Conservation (phyloP, 2,329 filamentous ascomycete genomes). For the Pyrenophora graminea region DNA sequence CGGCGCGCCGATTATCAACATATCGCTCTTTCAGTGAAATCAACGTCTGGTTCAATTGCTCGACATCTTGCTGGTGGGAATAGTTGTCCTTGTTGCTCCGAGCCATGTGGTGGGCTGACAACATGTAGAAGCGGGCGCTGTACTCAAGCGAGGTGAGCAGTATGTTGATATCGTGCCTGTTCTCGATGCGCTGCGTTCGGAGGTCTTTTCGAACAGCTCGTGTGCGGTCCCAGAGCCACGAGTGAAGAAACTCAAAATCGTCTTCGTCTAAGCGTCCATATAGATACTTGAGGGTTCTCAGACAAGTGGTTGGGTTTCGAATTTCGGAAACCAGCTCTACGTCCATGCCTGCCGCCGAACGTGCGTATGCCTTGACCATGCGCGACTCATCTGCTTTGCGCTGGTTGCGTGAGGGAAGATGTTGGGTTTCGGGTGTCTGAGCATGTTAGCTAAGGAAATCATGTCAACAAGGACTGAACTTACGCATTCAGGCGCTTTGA, state of each 20-base stretch:
- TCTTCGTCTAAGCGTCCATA: slow-evolving; percentile 56
- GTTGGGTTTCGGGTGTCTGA: slow-evolving; percentile 39
- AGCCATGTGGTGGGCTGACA: slow-evolving; percentile 62
- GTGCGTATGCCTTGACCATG: slow-evolving; percentile 68
- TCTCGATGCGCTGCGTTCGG: slow-evolving; percentile 64
- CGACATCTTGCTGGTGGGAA: slow-evolving; percentile 62
- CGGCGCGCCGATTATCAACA: slow-evolving; percentile 46
- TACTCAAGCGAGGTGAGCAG: slow-evolving; percentile 65
- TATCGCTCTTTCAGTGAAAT: slow-evolving; percentile 62
- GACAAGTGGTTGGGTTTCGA: slow-evolving; percentile 57
- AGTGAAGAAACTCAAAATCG: slow-evolving; percentile 56
- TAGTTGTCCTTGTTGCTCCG: slow-evolving; percentile 50
- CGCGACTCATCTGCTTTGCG: slow-evolving; percentile 54
- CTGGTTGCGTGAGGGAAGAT: slow-evolving; percentile 31
- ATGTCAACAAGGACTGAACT: not conserved
- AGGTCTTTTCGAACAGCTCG: slow-evolving; percentile 68
- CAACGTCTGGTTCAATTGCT: slow-evolving; percentile 67
- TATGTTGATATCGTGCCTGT: slow-evolving; percentile 56
- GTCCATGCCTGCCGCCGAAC: slow-evolving; percentile 66
- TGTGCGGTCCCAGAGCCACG: slow-evolving; percentile 69
- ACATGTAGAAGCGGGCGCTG: slow-evolving; percentile 66
- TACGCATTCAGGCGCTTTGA: slow-evolving; percentile 61
- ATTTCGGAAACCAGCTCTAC: slow-evolving; percentile 67
- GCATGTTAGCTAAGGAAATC: not conserved
- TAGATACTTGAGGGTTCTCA: slow-evolving; percentile 52